phyloP scores from a whole-genome alignment of 2,329 filamentous ascomycete genomes.

The Didymella lethalis region DNA sequence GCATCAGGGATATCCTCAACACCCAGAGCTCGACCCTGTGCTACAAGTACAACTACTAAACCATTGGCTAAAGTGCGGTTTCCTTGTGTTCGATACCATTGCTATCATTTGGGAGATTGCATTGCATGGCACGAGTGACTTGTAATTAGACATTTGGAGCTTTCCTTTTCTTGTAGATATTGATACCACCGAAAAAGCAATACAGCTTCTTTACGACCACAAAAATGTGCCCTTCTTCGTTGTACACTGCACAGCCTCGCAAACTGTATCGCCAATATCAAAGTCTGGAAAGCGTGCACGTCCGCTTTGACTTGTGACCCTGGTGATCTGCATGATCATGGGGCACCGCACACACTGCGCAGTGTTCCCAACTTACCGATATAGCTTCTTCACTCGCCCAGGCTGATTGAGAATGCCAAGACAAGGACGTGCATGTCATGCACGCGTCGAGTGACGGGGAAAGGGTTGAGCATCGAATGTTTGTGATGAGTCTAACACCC shows the following conservation, averaged over 20 bases:
- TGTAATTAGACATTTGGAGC: slow-evolving; percentile 1
- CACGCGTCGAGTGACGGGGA: neutral
- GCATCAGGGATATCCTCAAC: slow-evolving; percentile 43
- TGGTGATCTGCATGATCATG: neutral
- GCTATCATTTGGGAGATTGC: neutral
- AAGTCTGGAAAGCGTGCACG: neutral
- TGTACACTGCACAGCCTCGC: neutral
- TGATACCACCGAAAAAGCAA: neutral
- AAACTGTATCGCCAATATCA: neutral
- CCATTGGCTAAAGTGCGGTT: neutral
- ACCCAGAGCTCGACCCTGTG: slow-evolving; percentile 37
- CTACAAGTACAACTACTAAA: slow-evolving; percentile 50
- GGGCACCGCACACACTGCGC: neutral
- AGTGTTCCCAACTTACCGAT: neutral
- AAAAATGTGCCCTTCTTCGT: neutral
- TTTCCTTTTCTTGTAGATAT: slow-evolving; percentile 1
- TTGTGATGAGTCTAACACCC: neutral
- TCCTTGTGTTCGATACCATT: neutral
- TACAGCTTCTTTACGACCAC: neutral
- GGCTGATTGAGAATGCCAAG: neutral
- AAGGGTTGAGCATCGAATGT: neutral
- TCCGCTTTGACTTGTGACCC: neutral
- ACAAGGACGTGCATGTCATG: neutral
- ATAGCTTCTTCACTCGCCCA: neutral
- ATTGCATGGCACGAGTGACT: neutral